These are phyloP conservation scores for Ajuga chamaepitys DNA, from an alignment of 257 asterid genomes.

Conservation along the genomic window DNA sequence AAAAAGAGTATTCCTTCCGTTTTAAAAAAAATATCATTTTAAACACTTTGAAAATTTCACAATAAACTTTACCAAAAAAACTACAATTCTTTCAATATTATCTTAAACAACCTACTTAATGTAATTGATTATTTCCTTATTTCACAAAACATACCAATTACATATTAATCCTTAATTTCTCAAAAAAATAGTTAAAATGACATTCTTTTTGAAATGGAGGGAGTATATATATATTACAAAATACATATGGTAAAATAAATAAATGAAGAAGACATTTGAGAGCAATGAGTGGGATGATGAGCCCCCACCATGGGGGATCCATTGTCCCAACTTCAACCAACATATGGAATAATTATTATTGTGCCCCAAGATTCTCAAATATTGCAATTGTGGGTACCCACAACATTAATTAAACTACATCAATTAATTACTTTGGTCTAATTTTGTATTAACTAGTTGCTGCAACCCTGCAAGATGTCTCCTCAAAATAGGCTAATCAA, in stretches of 20 bases:
- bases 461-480: conserved; percentile 40
- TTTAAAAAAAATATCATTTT: too few species aligned
- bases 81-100: too few species aligned
- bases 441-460: conserved; percentile 20
- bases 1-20: too few species aligned
- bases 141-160: too few species aligned
- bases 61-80: too few species aligned
- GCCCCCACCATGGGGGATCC: conserved; percentile 64
- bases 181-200: too few species aligned
- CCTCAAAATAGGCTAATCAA: conserved; percentile 19
- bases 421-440: background rate
- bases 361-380: conserved; percentile 54
- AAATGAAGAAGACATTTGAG: conserved; percentile 32
- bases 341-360: conserved; percentile 71
- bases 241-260: background rate
- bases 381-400: conserved; percentile 32
- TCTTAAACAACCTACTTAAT: too few species aligned
- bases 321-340: conserved; percentile 74
- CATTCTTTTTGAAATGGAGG: too few species aligned
- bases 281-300: conserved; percentile 46
- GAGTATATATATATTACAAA: background rate
- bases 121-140: too few species aligned
- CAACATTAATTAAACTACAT: background rate
- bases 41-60: too few species aligned
- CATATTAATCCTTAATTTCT: too few species aligned